Base-by-base conservation (phyloP, 192 early-diverging fungal genomes). In the Gaertneriomyces sp. region DNA sequence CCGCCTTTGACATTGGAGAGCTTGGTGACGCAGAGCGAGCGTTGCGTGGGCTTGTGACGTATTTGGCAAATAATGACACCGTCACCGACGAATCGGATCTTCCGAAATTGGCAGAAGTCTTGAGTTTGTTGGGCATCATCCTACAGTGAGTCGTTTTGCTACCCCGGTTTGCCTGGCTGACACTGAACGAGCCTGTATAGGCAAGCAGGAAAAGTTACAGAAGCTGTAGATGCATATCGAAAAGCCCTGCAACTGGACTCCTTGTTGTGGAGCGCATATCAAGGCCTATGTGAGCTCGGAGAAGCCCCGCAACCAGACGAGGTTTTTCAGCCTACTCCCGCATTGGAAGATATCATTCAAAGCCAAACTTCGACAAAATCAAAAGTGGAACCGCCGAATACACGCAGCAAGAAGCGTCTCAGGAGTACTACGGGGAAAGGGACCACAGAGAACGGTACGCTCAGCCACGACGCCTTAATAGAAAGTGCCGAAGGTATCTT, bases 231-330 rank as follows among this genome's bases (percentile, higher is more conserved):
- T 6, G 55, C 57, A 7, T 71, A 74, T 41, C 43, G 8, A 54
- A 46, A 46, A 25, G 74, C 76, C 0, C 20, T 79, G 19, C 47
- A 63, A 50, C 42, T 69, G 45, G 69, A 75, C 70, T 72, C 80
- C 38, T 72, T 74, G 39, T 41, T 71, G 47, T 81, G 80, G 80
- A 64, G 38, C 14, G 77, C 76, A 7, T 79, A 63, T 45, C 64
- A 78, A 58, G 56, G 47, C 5, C 57, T 79, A 42, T 67, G 69
- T 42, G 70, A 77, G 16, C 42, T 79, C 19, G 76, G 79, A 69
- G 45, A 40, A 69, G 25, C 25, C 11, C 54, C 54, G 12, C 12
- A 49, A 17, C 12, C 12, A 12, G 47, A 49, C 12, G 12, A n/a
- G 47, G 47, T 49, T 12, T 49, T 33, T 33, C 25, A 33, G 25